Percentiles rank a stretch among this genome's conserved stretches.
Evolutionary conservation across 129 eudicot genomes (phyloP).

Genomic region (Artemisia tridentata): DNA sequence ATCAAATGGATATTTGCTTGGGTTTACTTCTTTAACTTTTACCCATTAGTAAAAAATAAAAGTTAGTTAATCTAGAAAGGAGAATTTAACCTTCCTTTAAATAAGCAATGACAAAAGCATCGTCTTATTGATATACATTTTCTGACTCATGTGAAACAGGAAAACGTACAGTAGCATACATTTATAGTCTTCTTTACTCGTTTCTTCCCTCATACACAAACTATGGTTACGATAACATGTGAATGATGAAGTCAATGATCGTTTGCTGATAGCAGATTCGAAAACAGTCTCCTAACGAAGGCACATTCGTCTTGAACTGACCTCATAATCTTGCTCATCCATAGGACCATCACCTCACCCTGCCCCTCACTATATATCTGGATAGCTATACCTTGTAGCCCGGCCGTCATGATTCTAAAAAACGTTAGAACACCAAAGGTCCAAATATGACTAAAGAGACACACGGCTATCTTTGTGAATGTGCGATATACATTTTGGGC

Average conservation of each 20-base stretch:
- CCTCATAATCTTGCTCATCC: slow-evolving; percentile 14
- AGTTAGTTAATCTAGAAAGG: too few relatives aligned
- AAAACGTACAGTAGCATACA: too few relatives aligned
- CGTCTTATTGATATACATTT: too few relatives aligned
- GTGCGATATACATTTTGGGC: slow-evolving; percentile 1
- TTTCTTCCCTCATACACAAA: neutral
- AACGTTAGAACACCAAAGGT: slow-evolving; percentile 11
- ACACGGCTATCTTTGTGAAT: neutral
- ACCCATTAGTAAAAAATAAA: too few relatives aligned
- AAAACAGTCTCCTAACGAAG: slow-evolving; percentile 12
- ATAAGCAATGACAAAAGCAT: too few relatives aligned
- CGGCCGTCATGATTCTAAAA: neutral
- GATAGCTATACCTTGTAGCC: neutral
- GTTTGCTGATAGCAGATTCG: neutral
- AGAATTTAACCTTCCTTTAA: too few relatives aligned
- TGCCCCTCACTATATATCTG: too few relatives aligned
- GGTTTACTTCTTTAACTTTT: neutral
- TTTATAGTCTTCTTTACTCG: neutral
- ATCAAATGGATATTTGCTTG: slow-evolving; percentile 9
- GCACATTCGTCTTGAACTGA: slow-evolving; percentile 16
- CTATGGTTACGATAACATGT: neutral
- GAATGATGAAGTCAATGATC: slow-evolving; percentile 18
- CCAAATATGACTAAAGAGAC: slow-evolving; percentile 12
- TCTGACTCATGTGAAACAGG: too few relatives aligned
- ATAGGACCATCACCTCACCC: slow-evolving; percentile 23